Percentiles rank a stretch among this genome's conserved stretches.
Conservation (phyloP, 352 stramenopile genomes). For the Phytophthora boehmeriae region DNA sequence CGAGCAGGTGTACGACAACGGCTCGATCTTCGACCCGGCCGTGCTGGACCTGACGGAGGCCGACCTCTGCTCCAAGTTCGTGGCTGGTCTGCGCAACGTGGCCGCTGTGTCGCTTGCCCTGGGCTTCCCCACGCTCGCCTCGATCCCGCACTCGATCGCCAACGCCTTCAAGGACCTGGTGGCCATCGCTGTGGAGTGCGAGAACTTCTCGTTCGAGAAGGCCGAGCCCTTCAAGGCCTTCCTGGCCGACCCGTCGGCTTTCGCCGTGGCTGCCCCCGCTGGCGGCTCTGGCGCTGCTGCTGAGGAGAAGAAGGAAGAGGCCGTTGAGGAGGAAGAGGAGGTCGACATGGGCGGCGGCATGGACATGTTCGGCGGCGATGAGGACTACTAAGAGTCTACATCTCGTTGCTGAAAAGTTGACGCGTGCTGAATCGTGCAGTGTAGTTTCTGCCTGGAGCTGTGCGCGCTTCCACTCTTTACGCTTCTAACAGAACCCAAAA, state of each 20-base stretch:
- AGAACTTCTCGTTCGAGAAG: constrained; percentile 98
- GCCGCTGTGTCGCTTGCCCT: constrained; percentile 96
- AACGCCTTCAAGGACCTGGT: constrained; percentile 99
- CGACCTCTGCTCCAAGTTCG: constrained; percentile 97
- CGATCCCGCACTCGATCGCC: constrained; percentile 98
- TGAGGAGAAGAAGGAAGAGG: constrained; percentile 65
- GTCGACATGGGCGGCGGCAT: constrained; percentile 86
- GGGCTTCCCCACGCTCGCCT: constrained; percentile 97
- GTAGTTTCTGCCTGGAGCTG: neutral
- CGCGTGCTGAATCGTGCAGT: constrained; percentile 7
- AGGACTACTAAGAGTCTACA: constrained; percentile 53
- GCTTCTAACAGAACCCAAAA: constrained; percentile 31
- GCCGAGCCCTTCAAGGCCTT: constrained; percentile 97
- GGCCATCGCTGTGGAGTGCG: constrained; percentile 94
- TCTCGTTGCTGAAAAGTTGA: neutral
- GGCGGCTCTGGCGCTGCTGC: constrained; percentile 72
- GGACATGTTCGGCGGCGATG: constrained; percentile 85
- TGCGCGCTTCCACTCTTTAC: constrained; percentile 5
- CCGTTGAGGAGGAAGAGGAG: constrained; percentile 80
- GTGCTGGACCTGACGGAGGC: constrained; percentile 99
- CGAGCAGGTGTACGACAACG: constrained; percentile 98
- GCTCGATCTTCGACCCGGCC: constrained; percentile 98
- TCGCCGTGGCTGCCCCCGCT: constrained; percentile 89
- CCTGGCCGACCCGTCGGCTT: constrained; percentile 94
- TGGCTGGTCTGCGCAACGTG: constrained; percentile 93